Conservation (phyloP, 225 moss, liverwort and hornwort species). For the Pseudoscleropodium purum region DNA sequence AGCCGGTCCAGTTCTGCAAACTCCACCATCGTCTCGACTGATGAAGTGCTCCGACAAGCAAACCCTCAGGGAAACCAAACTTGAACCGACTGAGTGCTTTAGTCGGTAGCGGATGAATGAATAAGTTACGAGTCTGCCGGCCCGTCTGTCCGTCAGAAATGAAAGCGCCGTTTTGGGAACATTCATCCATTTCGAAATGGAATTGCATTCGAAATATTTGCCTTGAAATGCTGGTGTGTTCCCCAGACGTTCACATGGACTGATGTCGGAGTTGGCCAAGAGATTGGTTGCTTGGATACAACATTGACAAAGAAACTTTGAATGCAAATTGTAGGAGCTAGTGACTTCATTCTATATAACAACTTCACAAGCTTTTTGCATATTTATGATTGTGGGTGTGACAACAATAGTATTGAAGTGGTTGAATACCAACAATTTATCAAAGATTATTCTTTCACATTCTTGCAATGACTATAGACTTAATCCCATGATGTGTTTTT, state of each 20-base stretch:
- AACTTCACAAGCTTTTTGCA: too few species aligned
- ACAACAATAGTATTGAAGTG: too few species aligned
- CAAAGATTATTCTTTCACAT: too few species aligned
- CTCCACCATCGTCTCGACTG: neutral
- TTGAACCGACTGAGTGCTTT: too few species aligned
- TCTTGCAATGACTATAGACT: too few species aligned
- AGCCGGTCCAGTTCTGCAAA: neutral
- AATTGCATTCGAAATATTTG: too few species aligned
- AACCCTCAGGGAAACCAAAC: neutral
- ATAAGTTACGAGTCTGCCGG: neutral
- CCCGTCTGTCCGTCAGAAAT: too few species aligned
- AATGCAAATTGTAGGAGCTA: neutral
- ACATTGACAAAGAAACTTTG: neutral
- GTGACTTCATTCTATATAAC: too few species aligned
- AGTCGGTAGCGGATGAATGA: neutral
- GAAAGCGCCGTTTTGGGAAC: too few species aligned
- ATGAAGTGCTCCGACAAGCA: neutral
- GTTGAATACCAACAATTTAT: too few species aligned
- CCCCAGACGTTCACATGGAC: neutral
- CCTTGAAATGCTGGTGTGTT: neutral
- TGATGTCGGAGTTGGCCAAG: neutral
- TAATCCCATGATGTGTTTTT: too few species aligned
- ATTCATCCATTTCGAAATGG: neutral
- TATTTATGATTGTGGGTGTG: too few species aligned
- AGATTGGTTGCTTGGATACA: neutral